Conservation (phyloP, 331 rosid species). For the Telfairia occidentalis region DNA sequence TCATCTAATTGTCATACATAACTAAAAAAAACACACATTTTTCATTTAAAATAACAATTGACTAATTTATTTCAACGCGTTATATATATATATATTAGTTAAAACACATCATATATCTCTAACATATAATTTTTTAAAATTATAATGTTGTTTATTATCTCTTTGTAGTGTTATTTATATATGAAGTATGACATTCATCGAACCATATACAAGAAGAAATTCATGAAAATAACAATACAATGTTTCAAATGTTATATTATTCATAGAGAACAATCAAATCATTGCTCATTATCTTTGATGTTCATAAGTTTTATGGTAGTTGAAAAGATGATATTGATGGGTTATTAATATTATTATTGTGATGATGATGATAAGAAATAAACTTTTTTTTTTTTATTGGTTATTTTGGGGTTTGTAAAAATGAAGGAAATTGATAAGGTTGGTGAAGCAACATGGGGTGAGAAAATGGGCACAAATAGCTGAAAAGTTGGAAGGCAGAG, state of each 20-base stretch:
- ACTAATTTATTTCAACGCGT: neutral
- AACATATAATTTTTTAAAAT: too few species aligned
- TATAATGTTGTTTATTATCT: neutral
- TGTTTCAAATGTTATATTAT: too few species aligned
- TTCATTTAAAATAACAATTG: too few species aligned
- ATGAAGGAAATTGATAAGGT: slow-evolving; percentile 40
- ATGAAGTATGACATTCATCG: too few species aligned
- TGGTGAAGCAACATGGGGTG: slow-evolving; percentile 71
- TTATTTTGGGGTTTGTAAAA: neutral
- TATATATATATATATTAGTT: neutral
- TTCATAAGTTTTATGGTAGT: too few species aligned
- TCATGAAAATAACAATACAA: too few species aligned
- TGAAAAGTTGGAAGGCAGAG: slow-evolving; percentile 61
- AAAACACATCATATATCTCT: neutral
- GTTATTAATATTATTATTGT: neutral
- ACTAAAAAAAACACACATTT: too few species aligned
- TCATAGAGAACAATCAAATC: too few species aligned
- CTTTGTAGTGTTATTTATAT: neutral
- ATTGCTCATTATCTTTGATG: too few species aligned
- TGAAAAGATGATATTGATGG: too few species aligned
- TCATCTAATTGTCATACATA: neutral
- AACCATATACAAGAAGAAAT: too few species aligned
- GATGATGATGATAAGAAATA: neutral
- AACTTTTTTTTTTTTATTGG: neutral
- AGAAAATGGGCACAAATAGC: slow-evolving; percentile 87